A percentile compares a stretch with the other conserved stretches of the same genome.
These are phyloP conservation scores for Allomyces macrogynus DNA, from an alignment of 192 early-diverging fungal species.

Conservation along the genomic window DNA sequence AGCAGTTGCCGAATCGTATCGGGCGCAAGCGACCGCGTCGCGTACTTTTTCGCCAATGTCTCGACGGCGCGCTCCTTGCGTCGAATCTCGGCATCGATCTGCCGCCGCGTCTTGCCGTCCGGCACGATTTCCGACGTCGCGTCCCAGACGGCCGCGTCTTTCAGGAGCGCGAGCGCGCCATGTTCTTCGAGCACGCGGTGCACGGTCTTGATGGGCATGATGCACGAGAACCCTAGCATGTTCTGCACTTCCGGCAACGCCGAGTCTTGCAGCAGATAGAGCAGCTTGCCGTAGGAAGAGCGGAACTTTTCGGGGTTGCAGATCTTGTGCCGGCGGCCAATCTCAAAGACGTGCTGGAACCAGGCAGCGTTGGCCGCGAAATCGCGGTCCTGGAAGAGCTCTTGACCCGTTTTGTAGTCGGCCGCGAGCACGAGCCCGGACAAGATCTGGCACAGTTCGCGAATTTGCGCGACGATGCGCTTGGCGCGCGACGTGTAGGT, in stretches of 20 bases:
- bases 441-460: conserved; percentile 85
- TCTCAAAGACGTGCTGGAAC: conserved; percentile 48
- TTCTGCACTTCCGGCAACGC: conserved; percentile 48
- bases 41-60: conserved; percentile 58
- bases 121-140: conserved; percentile 52
- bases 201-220: conserved; percentile 79
- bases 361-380: conserved; percentile 60
- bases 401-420: conserved; percentile 65
- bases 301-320: conserved; percentile 97
- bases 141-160: conserved; percentile 53
- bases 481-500: conserved; percentile 62
- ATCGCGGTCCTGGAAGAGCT: conserved; percentile 43
- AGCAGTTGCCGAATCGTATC: conserved; percentile 67
- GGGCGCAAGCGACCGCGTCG: conserved; percentile 23
- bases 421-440: conserved; percentile 70
- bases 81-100: conserved; percentile 67
- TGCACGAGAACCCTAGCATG: conserved; percentile 58
- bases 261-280: conserved; percentile 74
- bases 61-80: conserved; percentile 86
- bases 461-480: conserved; percentile 83
- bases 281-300: conserved; percentile 82
- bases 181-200: conserved; percentile 48
- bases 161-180: conserved; percentile 41
- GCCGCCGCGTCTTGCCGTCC: conserved; percentile 36
- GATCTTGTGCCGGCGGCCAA: conserved; percentile 62